A percentile compares a stretch with the other conserved stretches of the same genome.
These are phyloP conservation scores for Wickerhamomyces sp. DNA, from an alignment of 1,139 yeast species.

Conservation along the genomic window DNA sequence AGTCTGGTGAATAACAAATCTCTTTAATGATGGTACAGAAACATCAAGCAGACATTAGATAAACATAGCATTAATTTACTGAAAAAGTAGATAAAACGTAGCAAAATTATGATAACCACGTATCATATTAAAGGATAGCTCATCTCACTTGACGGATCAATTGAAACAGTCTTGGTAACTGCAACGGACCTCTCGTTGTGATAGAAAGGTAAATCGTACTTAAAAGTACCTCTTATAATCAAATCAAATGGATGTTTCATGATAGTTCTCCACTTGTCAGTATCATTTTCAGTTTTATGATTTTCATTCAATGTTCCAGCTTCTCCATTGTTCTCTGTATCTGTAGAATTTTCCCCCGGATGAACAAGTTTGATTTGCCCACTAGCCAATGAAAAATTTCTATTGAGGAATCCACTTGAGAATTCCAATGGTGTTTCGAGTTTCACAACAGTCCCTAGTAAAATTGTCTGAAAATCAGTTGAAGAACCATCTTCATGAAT, in stretches of 20 bases:
- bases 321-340: conserved; percentile 27
- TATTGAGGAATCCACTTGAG: conserved; percentile 71
- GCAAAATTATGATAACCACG: too few species aligned
- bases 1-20: too few species aligned
- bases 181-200: conserved; percentile 51
- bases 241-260: conserved; percentile 82
- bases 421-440: conserved; percentile 74
- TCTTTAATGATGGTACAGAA: too few species aligned
- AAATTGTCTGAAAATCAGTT: conserved; percentile 50
- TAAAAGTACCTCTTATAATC: conserved; percentile 76
- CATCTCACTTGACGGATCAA: conserved; percentile 41
- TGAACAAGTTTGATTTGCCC: conserved; percentile 68
- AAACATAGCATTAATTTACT: too few species aligned
- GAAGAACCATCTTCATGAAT: conserved; percentile 11
- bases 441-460: conserved; percentile 62
- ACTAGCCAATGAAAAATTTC: conserved; percentile 48
- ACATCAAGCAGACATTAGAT: too few species aligned
- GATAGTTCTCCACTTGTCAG: conserved; percentile 65
- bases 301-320: conserved; percentile 20
- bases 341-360: conserved; percentile 69
- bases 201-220: conserved; percentile 68
- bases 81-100: too few species aligned
- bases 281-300: conserved; percentile 34
- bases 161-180: conserved; percentile 53
- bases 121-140: too few species aligned